Evolutionary conservation across 768 basidiomycete genomes (phyloP).

Genomic region (Boletus rubescentipes): DNA sequence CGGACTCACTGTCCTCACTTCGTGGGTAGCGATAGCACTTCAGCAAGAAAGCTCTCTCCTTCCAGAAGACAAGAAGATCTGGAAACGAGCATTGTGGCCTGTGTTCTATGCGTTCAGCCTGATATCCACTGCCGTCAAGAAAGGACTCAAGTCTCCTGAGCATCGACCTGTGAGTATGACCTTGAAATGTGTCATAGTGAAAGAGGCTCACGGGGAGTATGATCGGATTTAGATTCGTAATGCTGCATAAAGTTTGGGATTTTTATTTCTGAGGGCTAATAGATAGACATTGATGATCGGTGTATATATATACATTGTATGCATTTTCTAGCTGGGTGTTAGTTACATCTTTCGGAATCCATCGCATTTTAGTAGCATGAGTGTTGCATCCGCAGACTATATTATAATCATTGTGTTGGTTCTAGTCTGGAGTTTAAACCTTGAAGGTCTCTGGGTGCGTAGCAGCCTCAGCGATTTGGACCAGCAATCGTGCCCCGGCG

Average conservation of each 20-base stretch:
- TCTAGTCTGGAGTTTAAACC: too few relatives aligned
- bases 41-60: conserved; percentile 33
- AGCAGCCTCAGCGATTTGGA: too few relatives aligned
- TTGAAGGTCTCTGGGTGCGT: too few relatives aligned
- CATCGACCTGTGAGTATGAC: conserved; percentile 6
- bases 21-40: conserved; percentile 57
- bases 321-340: neutral
- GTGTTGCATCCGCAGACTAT: too few relatives aligned
- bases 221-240: neutral
- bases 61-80: neutral
- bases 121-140: neutral
- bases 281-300: neutral
- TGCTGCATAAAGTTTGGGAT: neutral
- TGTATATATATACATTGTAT: conserved; percentile 2
- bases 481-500: too few relatives aligned
- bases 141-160: neutral
- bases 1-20: conserved; percentile 48
- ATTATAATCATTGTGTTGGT: too few relatives aligned
- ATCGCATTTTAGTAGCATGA: too few relatives aligned
- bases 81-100: conserved; percentile 23
- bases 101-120: conserved; percentile 7
- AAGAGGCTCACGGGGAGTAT: neutral
- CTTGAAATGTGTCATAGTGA: neutral
- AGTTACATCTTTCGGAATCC: too few relatives aligned
- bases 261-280: neutral